Evolutionary conservation across 805 yeast genomes (phyloP).

Genomic region (Pichia cabralensis): DNA sequence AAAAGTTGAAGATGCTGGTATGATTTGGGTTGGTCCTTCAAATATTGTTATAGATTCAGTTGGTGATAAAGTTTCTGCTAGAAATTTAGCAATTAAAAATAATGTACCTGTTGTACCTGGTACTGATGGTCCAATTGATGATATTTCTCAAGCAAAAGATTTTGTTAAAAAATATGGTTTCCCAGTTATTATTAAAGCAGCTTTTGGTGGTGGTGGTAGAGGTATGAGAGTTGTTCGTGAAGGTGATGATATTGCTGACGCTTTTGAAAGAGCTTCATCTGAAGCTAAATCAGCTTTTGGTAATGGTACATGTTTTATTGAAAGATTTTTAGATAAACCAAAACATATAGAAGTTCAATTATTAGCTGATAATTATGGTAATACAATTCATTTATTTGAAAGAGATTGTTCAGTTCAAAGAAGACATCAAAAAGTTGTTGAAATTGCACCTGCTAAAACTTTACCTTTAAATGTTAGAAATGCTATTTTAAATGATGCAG

Average conservation of each 20-base stretch:
- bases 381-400: slow-evolving; percentile 90
- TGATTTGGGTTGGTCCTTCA: slow-evolving; percentile 94
- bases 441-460: slow-evolving; percentile 94
- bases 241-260: slow-evolving; percentile 87
- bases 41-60: slow-evolving; percentile 82
- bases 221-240: slow-evolving; percentile 99
- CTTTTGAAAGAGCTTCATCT: slow-evolving; percentile 85
- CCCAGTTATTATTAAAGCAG: slow-evolving; percentile 97
- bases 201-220: slow-evolving; percentile 99
- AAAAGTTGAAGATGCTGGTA: slow-evolving; percentile 83
- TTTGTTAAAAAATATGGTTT: slow-evolving; percentile 81
- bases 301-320: slow-evolving; percentile 96
- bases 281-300: slow-evolving; percentile 97
- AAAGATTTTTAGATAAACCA: slow-evolving; percentile 89
- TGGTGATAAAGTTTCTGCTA: slow-evolving; percentile 95
- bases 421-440: slow-evolving; percentile 98
- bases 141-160: slow-evolving; percentile 62
- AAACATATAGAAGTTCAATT: slow-evolving; percentile 97
- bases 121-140: slow-evolving; percentile 91
- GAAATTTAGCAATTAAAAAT: slow-evolving; percentile 72
- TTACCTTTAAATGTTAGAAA: slow-evolving; percentile 76
- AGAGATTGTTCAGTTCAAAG: slow-evolving; percentile 99
- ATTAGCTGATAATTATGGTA: slow-evolving; percentile 88
- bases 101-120: slow-evolving; percentile 95
- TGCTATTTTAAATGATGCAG: slow-evolving; percentile 91